These are phyloP conservation scores for Yarrowia sp. DNA, from an alignment of 805 yeast genomes.

Conservation along the genomic window DNA sequence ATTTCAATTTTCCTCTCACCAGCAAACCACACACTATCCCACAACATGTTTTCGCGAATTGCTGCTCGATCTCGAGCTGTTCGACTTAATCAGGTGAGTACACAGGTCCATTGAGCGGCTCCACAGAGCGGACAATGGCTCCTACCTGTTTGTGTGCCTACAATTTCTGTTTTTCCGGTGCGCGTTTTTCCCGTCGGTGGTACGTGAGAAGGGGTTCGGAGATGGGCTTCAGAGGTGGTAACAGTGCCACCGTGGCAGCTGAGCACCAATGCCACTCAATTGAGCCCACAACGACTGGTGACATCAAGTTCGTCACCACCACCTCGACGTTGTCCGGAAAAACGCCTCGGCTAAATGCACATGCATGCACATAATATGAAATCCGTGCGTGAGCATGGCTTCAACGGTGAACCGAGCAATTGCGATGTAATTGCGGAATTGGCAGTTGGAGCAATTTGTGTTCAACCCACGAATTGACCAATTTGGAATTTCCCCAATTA, in stretches of 20 bases:
- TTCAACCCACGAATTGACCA: no score
- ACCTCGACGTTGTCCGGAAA: conserved; percentile 22
- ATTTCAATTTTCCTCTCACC: conserved; percentile 36
- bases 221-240: no score
- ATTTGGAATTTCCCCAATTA: no score
- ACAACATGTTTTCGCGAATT: conserved; percentile 38
- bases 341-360: conserved; percentile 39
- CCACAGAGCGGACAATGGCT: not conserved
- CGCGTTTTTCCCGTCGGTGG: conserved; percentile 17
- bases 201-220: no score
- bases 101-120: not conserved
- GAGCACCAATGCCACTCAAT: not conserved
- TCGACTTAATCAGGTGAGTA: conserved; percentile 39
- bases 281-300: not conserved
- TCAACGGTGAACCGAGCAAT: no score
- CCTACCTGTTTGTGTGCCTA: not conserved
- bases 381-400: conserved; percentile 11
- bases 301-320: not conserved
- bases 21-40: conserved; percentile 27
- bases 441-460: no score
- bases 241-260: no score
- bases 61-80: conserved; percentile 39
- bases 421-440: no score
- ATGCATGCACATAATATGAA: conserved; percentile 37
- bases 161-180: conserved; percentile 35